phyloP scores from a whole-genome alignment of 169 alveolate genomes.

The Babesia bigemina region DNA sequence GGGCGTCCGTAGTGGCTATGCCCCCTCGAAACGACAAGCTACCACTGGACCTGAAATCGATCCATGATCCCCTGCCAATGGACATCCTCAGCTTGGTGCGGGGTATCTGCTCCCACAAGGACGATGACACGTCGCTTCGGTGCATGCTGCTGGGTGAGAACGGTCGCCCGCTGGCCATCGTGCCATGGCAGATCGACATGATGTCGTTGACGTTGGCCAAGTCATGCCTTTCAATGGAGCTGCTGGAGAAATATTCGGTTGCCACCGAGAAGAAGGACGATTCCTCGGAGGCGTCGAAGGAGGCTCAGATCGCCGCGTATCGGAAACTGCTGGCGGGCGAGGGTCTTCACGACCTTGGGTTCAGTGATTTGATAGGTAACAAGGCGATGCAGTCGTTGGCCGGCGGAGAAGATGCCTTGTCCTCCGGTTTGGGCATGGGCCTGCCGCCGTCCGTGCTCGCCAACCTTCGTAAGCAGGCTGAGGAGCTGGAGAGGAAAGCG shows the following conservation, averaged over 20 bases:
- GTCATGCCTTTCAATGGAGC: constrained; percentile 58
- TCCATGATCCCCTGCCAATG: constrained; percentile 60
- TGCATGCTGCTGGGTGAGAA: constrained; percentile 54
- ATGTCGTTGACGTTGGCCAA: constrained; percentile 62
- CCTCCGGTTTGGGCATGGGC: constrained; percentile 66
- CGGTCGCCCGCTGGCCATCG: constrained; percentile 51
- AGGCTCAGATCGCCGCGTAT: constrained; percentile 49
- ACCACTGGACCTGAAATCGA: constrained; percentile 27
- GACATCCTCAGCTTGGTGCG: constrained; percentile 46
- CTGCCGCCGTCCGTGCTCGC: constrained; percentile 69
- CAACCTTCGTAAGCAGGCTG: constrained; percentile 63
- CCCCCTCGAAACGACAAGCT: not conserved
- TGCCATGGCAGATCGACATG: constrained; percentile 68
- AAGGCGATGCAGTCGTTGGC: constrained; percentile 14
- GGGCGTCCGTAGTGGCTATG: constrained; percentile 13
- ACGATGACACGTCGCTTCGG: constrained; percentile 8
- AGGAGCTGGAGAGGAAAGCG: constrained; percentile 57
- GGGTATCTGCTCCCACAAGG: constrained; percentile 59
- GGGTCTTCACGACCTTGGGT: constrained; percentile 73
- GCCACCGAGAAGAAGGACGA: constrained; percentile 28
- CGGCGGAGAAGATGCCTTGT: constrained; percentile 23
- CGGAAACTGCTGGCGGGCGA: constrained; percentile 74
- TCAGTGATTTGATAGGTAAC: constrained; percentile 41
- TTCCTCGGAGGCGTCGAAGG: constrained; percentile 45
- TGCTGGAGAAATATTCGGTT: constrained; percentile 59